A percentile compares a stretch with the other conserved stretches of the same genome.
Evolutionary conservation across 2,329 filamentous ascomycete species (phyloP).

Genomic region (Exophiala spinifera): DNA sequence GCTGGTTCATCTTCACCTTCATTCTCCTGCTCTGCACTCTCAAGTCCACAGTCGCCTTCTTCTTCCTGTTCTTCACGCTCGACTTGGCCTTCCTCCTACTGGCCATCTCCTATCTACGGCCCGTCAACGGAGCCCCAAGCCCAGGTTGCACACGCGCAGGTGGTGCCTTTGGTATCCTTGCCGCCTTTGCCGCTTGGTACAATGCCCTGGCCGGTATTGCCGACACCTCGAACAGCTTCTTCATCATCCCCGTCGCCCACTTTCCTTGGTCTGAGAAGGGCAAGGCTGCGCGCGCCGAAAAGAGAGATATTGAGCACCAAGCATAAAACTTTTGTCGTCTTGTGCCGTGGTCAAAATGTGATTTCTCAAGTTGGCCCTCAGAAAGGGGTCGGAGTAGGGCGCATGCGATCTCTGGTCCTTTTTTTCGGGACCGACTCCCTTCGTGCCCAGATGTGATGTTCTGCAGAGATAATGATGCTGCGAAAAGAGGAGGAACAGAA

Average conservation of each 20-base stretch:
- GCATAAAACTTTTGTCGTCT: conserved; percentile 11
- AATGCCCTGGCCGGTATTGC: conserved; percentile 79
- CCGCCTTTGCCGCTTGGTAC: conserved; percentile 83
- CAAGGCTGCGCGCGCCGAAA: conserved; percentile 53
- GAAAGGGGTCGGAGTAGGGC: too few relatives aligned
- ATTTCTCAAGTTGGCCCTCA: too few relatives aligned
- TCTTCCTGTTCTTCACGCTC: conserved; percentile 71
- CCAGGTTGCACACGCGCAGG: conserved; percentile 63
- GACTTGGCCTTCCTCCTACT: conserved; percentile 74
- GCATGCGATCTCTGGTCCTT: too few relatives aligned
- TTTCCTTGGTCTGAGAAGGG: conserved; percentile 91
- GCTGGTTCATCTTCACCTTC: conserved; percentile 84
- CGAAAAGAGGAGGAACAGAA: too few relatives aligned
- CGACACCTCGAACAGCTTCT: conserved; percentile 73
- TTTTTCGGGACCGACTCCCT: too few relatives aligned
- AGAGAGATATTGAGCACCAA: conserved; percentile 47
- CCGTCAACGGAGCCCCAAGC: conserved; percentile 41
- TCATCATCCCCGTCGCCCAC: conserved; percentile 86
- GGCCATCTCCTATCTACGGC: conserved; percentile 60
- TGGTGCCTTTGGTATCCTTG: conserved; percentile 74
- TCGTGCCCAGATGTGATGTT: too few relatives aligned
- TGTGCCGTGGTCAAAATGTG: too few relatives aligned
- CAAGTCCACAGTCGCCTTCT: conserved; percentile 74
- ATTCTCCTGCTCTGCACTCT: conserved; percentile 71
- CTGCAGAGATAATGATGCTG: too few relatives aligned